Conservation (phyloP, 2,329 filamentous ascomycete species). For the Laburnicola sp. region DNA sequence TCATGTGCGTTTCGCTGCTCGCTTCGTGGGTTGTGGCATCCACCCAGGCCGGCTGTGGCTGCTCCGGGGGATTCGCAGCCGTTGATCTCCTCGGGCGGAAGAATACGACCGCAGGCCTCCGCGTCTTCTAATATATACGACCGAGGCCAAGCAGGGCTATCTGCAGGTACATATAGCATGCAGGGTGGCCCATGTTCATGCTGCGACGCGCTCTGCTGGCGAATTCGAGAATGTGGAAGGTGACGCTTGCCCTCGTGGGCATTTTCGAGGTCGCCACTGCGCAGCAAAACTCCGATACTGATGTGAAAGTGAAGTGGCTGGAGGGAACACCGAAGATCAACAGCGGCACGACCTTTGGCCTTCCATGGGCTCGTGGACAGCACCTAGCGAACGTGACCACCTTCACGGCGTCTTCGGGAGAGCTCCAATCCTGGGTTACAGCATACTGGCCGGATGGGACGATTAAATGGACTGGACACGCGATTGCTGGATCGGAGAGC, state of each 20-base stretch:
- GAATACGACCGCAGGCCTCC: neutral
- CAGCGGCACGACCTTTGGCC: constrained; percentile 45
- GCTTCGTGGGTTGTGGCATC: neutral
- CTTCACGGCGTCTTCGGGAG: constrained; percentile 35
- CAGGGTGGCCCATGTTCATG: neutral
- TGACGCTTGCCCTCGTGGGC: constrained; percentile 3
- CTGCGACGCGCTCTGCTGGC: neutral
- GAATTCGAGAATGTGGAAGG: constrained; percentile 6
- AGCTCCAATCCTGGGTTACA: constrained; percentile 60
- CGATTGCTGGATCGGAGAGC: constrained; percentile 51
- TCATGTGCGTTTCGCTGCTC: neutral
- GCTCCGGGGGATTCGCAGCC: neutral
- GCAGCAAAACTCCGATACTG: neutral
- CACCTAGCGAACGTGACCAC: constrained; percentile 43
- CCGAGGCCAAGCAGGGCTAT: neutral
- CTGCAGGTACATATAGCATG: constrained; percentile 11
- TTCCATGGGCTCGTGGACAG: constrained; percentile 46
- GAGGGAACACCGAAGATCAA: constrained; percentile 29
- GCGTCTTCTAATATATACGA: neutral
- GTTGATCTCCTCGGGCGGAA: neutral
- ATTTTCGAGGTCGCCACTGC: neutral
- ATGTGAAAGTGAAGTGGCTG: constrained; percentile 39
- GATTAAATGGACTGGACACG: constrained; percentile 65
- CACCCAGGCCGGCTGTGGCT: neutral
- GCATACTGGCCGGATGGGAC: constrained; percentile 64